These are phyloP conservation scores for Melaleuca alternifolia DNA, from an alignment of 345 rosid genomes.

Conservation along the genomic window DNA sequence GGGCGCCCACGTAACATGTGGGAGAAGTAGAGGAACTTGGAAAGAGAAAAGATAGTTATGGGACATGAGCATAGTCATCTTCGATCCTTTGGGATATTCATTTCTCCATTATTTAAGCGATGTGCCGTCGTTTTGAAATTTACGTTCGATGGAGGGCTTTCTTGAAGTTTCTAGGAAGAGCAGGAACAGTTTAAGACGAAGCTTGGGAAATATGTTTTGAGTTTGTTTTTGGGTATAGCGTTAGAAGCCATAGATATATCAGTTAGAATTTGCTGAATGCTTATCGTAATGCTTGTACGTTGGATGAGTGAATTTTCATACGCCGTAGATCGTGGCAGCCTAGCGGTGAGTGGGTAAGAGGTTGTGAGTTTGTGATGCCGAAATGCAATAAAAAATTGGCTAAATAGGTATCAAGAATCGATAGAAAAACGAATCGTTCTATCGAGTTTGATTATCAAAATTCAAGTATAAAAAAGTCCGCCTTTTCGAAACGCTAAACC, in stretches of 20 bases:
- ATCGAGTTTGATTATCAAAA: no score
- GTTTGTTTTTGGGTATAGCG: background rate
- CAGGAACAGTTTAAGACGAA: background rate
- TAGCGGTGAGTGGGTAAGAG: background rate
- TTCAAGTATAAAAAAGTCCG: no score
- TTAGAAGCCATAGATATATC: background rate
- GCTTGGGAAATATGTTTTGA: background rate
- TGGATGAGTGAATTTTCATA: background rate
- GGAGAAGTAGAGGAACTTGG: background rate
- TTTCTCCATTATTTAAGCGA: background rate
- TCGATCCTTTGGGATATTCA: background rate
- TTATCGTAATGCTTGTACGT: no score
- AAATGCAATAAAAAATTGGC: no score
- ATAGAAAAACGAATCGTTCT: no score
- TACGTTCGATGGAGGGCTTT: background rate
- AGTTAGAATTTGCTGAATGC: background rate
- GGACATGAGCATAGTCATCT: background rate
- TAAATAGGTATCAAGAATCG: no score
- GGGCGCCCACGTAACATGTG: background rate
- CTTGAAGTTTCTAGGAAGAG: background rate
- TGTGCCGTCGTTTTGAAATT: background rate
- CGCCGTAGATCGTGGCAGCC: background rate
- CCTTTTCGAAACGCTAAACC: no score
- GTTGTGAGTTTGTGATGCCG: no score
- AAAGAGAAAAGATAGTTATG: background rate